Conservation (phyloP, 2,329 filamentous ascomycete genomes). For the Incumbomyces delicatus region DNA sequence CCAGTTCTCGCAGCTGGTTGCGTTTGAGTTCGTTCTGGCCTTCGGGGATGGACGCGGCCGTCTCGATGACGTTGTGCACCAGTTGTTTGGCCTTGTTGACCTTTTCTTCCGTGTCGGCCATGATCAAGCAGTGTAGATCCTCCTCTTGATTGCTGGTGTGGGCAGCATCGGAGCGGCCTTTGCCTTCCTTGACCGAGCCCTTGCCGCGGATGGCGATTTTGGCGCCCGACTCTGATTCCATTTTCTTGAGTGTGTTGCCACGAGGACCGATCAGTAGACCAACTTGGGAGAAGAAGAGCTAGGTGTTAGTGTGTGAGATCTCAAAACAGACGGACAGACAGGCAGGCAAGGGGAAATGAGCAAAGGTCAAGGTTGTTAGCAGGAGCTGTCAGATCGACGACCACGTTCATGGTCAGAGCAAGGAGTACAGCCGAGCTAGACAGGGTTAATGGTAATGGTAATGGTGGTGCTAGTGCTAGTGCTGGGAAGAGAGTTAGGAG, state of each 20-base stretch:
- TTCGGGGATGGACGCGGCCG: constrained; percentile 94
- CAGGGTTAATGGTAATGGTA: too few relatives aligned
- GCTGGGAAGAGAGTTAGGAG: constrained; percentile 69
- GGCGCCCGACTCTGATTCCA: constrained; percentile 93
- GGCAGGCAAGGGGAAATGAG: constrained; percentile 19
- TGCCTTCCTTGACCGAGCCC: constrained; percentile 98
- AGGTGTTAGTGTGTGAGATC: constrained; percentile 69
- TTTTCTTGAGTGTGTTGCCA: constrained; percentile 99
- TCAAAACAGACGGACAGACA: constrained; percentile 17
- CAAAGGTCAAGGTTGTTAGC: constrained; percentile 31
- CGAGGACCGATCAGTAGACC: constrained; percentile 99
- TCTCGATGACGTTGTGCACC: constrained; percentile 98
- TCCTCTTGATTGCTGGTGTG: constrained; percentile 99
- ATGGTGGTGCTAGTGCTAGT: too few relatives aligned
- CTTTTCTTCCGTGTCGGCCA: constrained; percentile 99
- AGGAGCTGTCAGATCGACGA: constrained; percentile 16
- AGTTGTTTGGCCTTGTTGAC: constrained; percentile 98
- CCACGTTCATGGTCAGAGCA: background rate
- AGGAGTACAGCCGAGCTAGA: constrained; percentile 15
- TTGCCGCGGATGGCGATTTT: constrained; percentile 99
- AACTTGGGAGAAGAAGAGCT: constrained; percentile 83
- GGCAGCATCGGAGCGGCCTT: constrained; percentile 95
- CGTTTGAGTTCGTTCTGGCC: constrained; percentile 98
- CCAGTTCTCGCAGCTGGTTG: constrained; percentile 94
- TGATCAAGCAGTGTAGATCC: constrained; percentile 96